Evolutionary conservation across 768 basidiomycete genomes (phyloP).

Genomic region (Boletus sp.): DNA sequence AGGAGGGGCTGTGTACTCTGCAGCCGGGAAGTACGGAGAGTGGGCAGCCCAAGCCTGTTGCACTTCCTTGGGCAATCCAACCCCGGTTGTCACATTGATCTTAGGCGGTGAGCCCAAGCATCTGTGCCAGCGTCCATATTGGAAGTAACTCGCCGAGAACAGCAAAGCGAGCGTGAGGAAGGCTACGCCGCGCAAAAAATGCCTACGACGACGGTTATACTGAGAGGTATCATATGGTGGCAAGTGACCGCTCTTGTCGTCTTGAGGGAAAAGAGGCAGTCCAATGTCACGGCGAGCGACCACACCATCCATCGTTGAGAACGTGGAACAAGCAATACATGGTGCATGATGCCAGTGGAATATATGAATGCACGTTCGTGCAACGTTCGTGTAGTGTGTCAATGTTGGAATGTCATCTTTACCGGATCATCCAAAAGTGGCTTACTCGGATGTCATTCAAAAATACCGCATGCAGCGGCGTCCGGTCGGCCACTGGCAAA

Average conservation of each 20-base stretch:
- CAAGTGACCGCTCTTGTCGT: not conserved
- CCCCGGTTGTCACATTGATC: not conserved
- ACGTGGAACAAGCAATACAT: constrained; percentile 9
- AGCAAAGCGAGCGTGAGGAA: constrained; percentile 19
- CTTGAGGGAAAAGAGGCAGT: too few species aligned
- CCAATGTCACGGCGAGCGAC: not conserved
- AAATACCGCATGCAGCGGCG: too few species aligned
- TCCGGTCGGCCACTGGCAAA: too few species aligned
- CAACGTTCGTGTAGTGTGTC: constrained; percentile 8
- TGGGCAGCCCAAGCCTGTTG: constrained; percentile 56
- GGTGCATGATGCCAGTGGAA: not conserved
- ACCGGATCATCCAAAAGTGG: constrained; percentile 10
- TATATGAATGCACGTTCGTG: constrained; percentile 29
- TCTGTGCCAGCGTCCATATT: constrained; percentile 6
- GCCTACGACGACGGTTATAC: not conserved
- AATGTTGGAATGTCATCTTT: not conserved
- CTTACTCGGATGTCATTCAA: too few species aligned
- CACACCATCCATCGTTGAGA: not conserved
- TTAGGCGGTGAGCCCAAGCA: not conserved
- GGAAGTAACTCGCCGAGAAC: constrained; percentile 13
- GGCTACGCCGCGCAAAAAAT: not conserved
- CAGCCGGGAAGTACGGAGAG: constrained; percentile 55
- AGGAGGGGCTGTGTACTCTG: constrained; percentile 46
- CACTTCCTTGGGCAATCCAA: constrained; percentile 21
- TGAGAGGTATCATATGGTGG: not conserved